Percentiles rank a stretch among this genome's conserved stretches.
Conservation (phyloP, 306 rosid genomes). For the Gleditsia sinensis region DNA sequence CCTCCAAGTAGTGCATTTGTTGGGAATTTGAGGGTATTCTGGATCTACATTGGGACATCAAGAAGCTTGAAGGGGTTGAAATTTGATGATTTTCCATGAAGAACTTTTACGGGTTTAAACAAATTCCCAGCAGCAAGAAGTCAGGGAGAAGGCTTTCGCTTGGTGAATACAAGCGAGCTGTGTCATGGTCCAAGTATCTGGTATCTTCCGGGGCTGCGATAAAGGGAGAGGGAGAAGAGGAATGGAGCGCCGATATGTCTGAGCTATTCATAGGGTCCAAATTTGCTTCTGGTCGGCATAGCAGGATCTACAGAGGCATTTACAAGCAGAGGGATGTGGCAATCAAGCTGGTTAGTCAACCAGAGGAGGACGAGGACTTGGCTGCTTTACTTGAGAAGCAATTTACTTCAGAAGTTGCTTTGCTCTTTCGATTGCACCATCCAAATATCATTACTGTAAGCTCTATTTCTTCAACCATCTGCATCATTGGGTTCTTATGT, state of each 20-base stretch:
- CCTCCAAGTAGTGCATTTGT: too few relatives aligned
- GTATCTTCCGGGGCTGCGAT: slow-evolving; percentile 91
- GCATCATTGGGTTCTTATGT: not conserved
- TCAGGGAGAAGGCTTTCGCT: slow-evolving; percentile 69
- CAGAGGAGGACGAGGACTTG: slow-evolving; percentile 81
- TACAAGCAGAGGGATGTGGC: slow-evolving; percentile 93
- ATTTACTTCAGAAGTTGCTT: slow-evolving; percentile 87
- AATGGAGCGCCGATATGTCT: slow-evolving; percentile 97
- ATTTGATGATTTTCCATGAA: slow-evolving; percentile 55
- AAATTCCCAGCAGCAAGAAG: slow-evolving; percentile 60
- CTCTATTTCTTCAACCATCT: slow-evolving; percentile 16
- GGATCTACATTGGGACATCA: slow-evolving; percentile 33
- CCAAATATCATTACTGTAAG: slow-evolving; percentile 95
- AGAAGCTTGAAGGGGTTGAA: slow-evolving; percentile 14
- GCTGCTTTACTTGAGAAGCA: slow-evolving; percentile 75
- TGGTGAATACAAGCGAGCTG: slow-evolving; percentile 86
- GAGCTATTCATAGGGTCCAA: slow-evolving; percentile 80
- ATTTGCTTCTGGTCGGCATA: slow-evolving; percentile 91
- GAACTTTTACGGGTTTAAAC: slow-evolving; percentile 67
- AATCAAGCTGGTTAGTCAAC: slow-evolving; percentile 89
- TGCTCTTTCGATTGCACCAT: slow-evolving; percentile 78
- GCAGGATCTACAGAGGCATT: slow-evolving; percentile 92
- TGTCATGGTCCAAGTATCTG: slow-evolving; percentile 95
- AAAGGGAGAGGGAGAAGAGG: slow-evolving; percentile 81
- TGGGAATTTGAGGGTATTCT: slow-evolving; percentile 2